Conservation (phyloP, 495 filamentous ascomycete species). For the Penicillium steckii region DNA sequence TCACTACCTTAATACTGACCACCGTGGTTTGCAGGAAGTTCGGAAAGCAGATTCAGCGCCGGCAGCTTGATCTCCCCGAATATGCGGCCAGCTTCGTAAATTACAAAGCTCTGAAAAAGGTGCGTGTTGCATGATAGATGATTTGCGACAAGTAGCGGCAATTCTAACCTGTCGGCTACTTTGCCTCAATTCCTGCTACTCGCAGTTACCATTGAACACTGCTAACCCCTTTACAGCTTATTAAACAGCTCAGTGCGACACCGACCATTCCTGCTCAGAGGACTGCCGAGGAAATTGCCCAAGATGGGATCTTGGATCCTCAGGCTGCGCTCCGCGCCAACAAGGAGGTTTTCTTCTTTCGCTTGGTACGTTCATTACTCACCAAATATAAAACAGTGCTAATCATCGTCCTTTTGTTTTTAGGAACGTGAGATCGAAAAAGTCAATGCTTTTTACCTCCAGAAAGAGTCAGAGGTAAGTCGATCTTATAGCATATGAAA, state of each 20-base stretch:
- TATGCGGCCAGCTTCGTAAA: constrained; percentile 99
- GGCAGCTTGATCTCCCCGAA: constrained; percentile 97
- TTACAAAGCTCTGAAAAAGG: constrained; percentile 99
- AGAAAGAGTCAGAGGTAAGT: constrained; percentile 94
- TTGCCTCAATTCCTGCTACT: too few species aligned
- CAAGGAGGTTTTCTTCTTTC: constrained; percentile 98
- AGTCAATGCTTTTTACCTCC: constrained; percentile 95
- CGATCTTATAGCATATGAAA: not conserved
- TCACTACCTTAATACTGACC: not conserved
- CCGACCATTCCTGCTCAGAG: constrained; percentile 76
- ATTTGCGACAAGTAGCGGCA: too few species aligned
- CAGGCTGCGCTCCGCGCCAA: constrained; percentile 93
- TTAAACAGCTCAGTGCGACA: constrained; percentile 93
- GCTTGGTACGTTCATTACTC: constrained; percentile 61
- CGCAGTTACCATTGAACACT: constrained; percentile 2
- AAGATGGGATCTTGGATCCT: constrained; percentile 58
- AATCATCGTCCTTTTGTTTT: not conserved
- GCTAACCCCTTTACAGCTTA: constrained; percentile 63
- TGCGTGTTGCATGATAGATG: constrained; percentile 26
- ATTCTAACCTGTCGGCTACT: too few species aligned
- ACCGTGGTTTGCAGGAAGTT: constrained; percentile 74
- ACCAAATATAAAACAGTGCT: not conserved
- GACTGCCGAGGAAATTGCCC: constrained; percentile 48
- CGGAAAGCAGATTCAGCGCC: constrained; percentile 97
- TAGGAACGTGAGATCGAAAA: constrained; percentile 97